A percentile compares a stretch with the other conserved stretches of the same genome.
Conservation (phyloP, 352 stramenopile genomes). For the Globisporangium carolinianum region DNA sequence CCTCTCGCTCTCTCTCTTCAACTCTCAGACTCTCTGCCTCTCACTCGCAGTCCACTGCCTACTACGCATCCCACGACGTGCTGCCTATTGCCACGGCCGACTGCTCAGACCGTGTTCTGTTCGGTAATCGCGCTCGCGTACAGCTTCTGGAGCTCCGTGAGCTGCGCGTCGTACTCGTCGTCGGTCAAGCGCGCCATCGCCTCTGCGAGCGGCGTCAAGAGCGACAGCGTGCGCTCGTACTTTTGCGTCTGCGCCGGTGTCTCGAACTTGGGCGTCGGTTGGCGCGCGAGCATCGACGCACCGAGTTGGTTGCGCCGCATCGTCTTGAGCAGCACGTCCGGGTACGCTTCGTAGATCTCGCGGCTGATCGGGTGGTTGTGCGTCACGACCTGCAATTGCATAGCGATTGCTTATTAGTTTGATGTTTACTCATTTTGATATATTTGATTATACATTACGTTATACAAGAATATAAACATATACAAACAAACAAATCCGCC, state of each 20-base stretch:
- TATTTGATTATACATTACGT: too few species aligned
- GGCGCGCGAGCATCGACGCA: slow-evolving; percentile 51
- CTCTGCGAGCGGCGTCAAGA: slow-evolving; percentile 68
- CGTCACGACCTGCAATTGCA: slow-evolving; percentile 51
- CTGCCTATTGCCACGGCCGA: background rate
- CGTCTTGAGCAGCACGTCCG: slow-evolving; percentile 77
- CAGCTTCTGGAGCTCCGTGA: slow-evolving; percentile 70
- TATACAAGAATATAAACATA: background rate
- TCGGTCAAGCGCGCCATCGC: slow-evolving; percentile 61
- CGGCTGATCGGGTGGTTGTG: slow-evolving; percentile 81
- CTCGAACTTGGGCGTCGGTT: slow-evolving; percentile 72
- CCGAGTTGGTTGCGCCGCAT: slow-evolving; percentile 75
- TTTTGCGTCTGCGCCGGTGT: slow-evolving; percentile 63
- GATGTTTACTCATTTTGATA: background rate
- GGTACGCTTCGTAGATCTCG: slow-evolving; percentile 83
- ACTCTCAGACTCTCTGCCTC: slow-evolving; percentile 1
- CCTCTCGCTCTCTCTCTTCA: background rate
- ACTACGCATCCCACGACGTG: too few species aligned
- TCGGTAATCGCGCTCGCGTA: slow-evolving; percentile 49
- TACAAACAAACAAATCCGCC: background rate
- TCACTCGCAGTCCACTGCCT: background rate
- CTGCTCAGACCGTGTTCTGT: slow-evolving; percentile 49
- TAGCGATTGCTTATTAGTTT: too few species aligned
- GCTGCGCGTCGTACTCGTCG: slow-evolving; percentile 69
- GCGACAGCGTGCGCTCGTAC: slow-evolving; percentile 62